Evolutionary conservation across 179 eudicot genomes (phyloP), one percentile per base, ranked within the genome.

Genomic region (Beta macrorhiza): DNA sequence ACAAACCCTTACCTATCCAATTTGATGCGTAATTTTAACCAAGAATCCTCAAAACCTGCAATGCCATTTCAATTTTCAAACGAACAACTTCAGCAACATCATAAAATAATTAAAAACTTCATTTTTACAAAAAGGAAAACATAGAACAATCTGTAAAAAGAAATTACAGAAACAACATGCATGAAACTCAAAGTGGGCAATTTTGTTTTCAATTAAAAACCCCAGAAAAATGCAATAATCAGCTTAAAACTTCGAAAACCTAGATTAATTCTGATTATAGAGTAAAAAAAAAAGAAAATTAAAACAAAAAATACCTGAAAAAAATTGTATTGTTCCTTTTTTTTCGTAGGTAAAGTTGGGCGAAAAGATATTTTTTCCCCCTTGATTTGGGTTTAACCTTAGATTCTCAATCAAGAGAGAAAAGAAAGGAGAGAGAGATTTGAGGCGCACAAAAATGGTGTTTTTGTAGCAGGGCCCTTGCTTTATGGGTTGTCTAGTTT

Each of bases 371-470:
- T 47, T 19, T 4, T 14, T 14, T 25, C 9, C 8, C 12, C 51
- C 49, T 67, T 67, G 68, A 78, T 72, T 71, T 82, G 78, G 78
- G 81, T 78, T 62, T 7, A 77, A 20, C 19, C 47, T 57, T 0
- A 81, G 75, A 80, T 63, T 44, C 8, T 51, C 7, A 11, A 25
- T 44, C 42, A 44, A 72, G 56, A 78, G 79, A 84, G 70, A 74
- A 17, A 69, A 69, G 0, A 3, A 14, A 70, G 67, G 65, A 61
- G 16, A 49, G 76, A 84, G 79, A 81, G 80, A 84, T 80, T 64
- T 80, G 72, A 68, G 83, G 86, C 73, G 51, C 63, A 81, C 65
- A 81, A 67, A 81, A 22, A 71, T 81, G 86, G 82, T 52, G 74
- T 49, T 53, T 83, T 67, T 79, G 82, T 19, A 58, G 70, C 45